A percentile compares a stretch with the other conserved stretches of the same genome.
phyloP scores from a whole-genome alignment of 2,329 filamentous ascomycete species.

The Ascochyta rabiei region DNA sequence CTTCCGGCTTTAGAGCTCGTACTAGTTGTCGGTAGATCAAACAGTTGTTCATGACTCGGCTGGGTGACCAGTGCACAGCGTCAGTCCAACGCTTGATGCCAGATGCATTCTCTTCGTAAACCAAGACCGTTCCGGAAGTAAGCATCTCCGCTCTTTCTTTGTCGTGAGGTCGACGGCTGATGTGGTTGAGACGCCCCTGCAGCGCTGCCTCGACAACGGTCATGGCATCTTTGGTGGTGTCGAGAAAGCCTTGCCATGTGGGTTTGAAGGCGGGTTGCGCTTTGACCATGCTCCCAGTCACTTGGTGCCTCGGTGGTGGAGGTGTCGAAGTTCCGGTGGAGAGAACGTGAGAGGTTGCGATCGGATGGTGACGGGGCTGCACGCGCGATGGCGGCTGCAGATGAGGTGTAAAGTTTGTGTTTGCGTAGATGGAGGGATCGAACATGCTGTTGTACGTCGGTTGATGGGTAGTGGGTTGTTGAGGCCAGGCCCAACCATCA shows the following conservation, averaged over 20 bases:
- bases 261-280: slow-evolving; percentile 59
- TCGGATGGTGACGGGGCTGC: slow-evolving; percentile 38
- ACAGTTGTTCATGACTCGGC: slow-evolving; percentile 82
- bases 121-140: slow-evolving; percentile 83
- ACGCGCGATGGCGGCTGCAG: slow-evolving; percentile 28
- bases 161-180: slow-evolving; percentile 84
- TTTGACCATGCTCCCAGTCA: slow-evolving; percentile 40
- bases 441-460: slow-evolving; percentile 37
- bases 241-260: slow-evolving; percentile 71
- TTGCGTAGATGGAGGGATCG: slow-evolving; percentile 39
- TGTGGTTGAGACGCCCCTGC: slow-evolving; percentile 71
- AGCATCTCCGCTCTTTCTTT: slow-evolving; percentile 79
- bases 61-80: slow-evolving; percentile 88
- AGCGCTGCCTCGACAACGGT: slow-evolving; percentile 82
- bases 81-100: slow-evolving; percentile 96
- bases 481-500: slow-evolving; percentile 42
- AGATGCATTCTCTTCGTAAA: slow-evolving; percentile 89
- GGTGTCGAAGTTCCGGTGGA: slow-evolving; percentile 35
- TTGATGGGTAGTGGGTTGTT: slow-evolving; percentile 32
- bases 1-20: slow-evolving; percentile 44
- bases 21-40: slow-evolving; percentile 80
- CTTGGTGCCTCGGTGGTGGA: slow-evolving; percentile 37
- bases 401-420: slow-evolving; percentile 30
- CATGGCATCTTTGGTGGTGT: slow-evolving; percentile 76
- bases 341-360: slow-evolving; percentile 37